Evolutionary conservation across 2,329 filamentous ascomycete genomes (phyloP).

Genomic region (Diplodia scrobiculata): DNA sequence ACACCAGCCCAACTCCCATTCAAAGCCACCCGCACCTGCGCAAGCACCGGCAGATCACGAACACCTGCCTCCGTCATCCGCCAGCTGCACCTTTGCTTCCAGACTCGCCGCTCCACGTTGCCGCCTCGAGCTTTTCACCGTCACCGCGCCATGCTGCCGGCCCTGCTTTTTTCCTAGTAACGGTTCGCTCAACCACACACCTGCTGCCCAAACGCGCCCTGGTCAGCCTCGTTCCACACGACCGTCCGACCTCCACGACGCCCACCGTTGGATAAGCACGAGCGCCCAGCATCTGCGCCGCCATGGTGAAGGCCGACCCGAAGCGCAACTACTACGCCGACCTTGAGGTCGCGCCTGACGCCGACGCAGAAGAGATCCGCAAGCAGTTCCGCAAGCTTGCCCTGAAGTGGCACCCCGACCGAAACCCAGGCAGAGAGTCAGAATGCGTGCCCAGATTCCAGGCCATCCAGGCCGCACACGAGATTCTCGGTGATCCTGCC

Average conservation of each 20-base stretch:
- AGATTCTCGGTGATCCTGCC: constrained; percentile 67
- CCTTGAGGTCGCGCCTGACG: constrained; percentile 69
- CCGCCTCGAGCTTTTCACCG: background rate
- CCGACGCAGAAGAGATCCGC: constrained; percentile 74
- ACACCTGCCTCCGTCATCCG: constrained; percentile 18
- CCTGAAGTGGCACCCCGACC: constrained; percentile 83
- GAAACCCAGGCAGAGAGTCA: constrained; percentile 78
- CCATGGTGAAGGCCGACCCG: constrained; percentile 69
- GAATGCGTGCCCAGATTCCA: constrained; percentile 83
- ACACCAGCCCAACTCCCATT: constrained; percentile 20
- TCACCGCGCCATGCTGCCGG: constrained; percentile 23
- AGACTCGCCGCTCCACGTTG: background rate
- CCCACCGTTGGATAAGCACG: background rate
- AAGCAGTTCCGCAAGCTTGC: constrained; percentile 85
- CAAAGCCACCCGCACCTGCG: constrained; percentile 26
- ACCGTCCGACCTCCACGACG: constrained; percentile 21
- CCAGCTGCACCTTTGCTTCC: constrained; percentile 4
- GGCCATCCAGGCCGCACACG: constrained; percentile 81
- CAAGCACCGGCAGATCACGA: constrained; percentile 25
- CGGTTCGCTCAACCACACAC: constrained; percentile 5
- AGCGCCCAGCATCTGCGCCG: constrained; percentile 36
- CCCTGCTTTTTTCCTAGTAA: constrained; percentile 26
- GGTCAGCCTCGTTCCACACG: constrained; percentile 17
- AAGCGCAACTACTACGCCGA: constrained; percentile 83
- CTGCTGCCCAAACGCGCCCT: constrained; percentile 23